Percentiles rank a stretch among this genome's conserved stretches.
Evolutionary conservation across 2,329 filamentous ascomycete genomes (phyloP).

Genomic region (Ascochyta rabiei): DNA sequence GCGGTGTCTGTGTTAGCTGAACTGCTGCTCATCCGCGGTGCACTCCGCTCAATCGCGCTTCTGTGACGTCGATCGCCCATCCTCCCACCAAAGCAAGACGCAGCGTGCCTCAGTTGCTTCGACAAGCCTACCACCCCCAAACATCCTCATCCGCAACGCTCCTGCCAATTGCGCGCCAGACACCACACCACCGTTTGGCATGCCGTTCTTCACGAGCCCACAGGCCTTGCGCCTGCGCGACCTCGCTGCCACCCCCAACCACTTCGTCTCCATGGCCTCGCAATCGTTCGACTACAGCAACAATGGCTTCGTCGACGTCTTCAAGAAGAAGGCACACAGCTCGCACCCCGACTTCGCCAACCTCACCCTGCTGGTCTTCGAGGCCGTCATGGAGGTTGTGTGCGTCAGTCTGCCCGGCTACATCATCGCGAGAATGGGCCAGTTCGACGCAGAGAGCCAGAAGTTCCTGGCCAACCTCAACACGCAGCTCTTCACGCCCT

Average conservation of each 20-base stretch:
- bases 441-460: conserved; percentile 94
- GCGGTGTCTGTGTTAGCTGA: conserved; percentile 3
- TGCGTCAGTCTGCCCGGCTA: conserved; percentile 95
- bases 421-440: conserved; percentile 84
- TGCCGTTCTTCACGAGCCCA: conserved; percentile 41
- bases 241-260: conserved; percentile 24
- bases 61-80: conserved; percentile 26
- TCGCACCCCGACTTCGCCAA: conserved; percentile 70
- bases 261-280: conserved; percentile 44
- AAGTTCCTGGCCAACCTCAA: conserved; percentile 97
- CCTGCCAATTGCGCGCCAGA: conserved; percentile 20
- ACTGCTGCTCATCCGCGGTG: background rate
- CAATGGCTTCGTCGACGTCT: conserved; percentile 34
- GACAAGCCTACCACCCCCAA: background rate
- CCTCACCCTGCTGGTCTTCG: conserved; percentile 83
- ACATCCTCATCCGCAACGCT: conserved; percentile 5
- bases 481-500: conserved; percentile 94
- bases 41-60: conserved; percentile 20
- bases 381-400: conserved; percentile 92
- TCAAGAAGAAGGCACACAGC: conserved; percentile 46
- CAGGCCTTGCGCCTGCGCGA: conserved; percentile 47
- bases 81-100: conserved; percentile 26
- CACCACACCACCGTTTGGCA: conserved; percentile 18
- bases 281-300: conserved; percentile 41
- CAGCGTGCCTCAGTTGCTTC: conserved; percentile 1